Percentiles rank a stretch among this genome's conserved stretches.
Conservation (phyloP, 2,329 filamentous ascomycete species). For the Arthroderma sp. region DNA sequence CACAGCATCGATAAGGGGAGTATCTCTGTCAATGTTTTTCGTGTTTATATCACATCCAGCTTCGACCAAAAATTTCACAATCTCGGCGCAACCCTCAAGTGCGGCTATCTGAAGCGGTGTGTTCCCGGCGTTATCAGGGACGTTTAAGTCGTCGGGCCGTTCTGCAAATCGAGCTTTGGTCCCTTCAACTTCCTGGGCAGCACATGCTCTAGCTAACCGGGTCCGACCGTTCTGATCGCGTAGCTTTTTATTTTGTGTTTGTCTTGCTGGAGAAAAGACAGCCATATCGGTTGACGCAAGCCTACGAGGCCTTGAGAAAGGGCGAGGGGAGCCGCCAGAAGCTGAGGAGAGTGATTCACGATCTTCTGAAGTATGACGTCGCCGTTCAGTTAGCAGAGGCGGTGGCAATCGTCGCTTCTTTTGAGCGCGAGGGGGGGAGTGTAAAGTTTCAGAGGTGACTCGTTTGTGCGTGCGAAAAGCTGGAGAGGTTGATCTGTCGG, state of each 20-base stretch:
- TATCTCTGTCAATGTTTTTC: conserved; percentile 70
- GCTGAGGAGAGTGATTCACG: conserved; percentile 30
- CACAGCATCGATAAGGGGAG: conserved; percentile 86
- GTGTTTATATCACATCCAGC: conserved; percentile 75
- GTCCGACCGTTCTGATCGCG: conserved; percentile 89
- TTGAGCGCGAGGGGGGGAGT: conserved; percentile 9
- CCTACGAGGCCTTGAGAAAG: conserved; percentile 28
- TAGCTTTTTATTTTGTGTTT: conserved; percentile 65
- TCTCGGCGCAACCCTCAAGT: conserved; percentile 70
- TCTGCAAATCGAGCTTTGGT: conserved; percentile 64
- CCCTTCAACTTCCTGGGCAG: conserved; percentile 65
- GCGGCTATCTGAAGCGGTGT: conserved; percentile 89
- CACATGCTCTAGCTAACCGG: conserved; percentile 75
- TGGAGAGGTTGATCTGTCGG: conserved; percentile 25
- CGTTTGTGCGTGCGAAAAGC: conserved; percentile 24
- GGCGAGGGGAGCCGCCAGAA: conserved; percentile 31
- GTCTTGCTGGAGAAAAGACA: conserved; percentile 53
- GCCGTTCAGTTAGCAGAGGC: conserved; percentile 27
- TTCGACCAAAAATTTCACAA: conserved; percentile 75
- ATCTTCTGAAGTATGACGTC: conserved; percentile 34
- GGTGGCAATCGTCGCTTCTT: conserved; percentile 26
- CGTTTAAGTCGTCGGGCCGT: conserved; percentile 74
- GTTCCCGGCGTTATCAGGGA: conserved; percentile 89
- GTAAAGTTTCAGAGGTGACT: conserved; percentile 23
- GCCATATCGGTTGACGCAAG: conserved; percentile 28